Conservation (phyloP, 1,284 basidiomycete genomes). For the Rhodotorula sp. region DNA sequence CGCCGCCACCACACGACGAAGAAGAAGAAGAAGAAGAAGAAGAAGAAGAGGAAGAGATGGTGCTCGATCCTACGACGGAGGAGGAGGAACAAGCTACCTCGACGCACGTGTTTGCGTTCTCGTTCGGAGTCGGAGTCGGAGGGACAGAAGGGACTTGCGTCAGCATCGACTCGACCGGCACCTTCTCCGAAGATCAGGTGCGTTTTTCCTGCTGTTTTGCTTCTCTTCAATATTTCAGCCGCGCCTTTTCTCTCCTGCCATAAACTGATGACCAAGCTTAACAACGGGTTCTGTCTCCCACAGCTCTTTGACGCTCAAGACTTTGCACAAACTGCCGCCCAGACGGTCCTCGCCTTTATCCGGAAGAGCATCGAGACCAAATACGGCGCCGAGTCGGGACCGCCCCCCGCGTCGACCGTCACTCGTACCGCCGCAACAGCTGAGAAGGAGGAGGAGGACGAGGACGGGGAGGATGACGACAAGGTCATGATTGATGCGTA, state of each 20-base stretch:
- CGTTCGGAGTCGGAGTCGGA: conserved; percentile 49
- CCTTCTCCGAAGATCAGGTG: conserved; percentile 49
- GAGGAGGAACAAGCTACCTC: conserved; percentile 62
- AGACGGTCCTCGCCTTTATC: conserved; percentile 38
- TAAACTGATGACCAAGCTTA: too few relatives aligned
- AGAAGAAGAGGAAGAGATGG: conserved; percentile 68
- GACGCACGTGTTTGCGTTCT: conserved; percentile 57
- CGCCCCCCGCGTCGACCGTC: neutral
- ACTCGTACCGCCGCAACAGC: neutral
- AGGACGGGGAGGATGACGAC: conserved; percentile 5
- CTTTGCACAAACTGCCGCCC: conserved; percentile 30
- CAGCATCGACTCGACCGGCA: conserved; percentile 50
- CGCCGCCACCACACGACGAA: conserved; percentile 46
- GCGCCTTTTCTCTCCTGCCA: neutral
- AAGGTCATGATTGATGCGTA: conserved; percentile 18
- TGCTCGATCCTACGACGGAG: conserved; percentile 67
- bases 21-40: conserved; percentile 54
- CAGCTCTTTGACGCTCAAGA: conserved; percentile 42
- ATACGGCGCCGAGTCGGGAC: conserved; percentile 17
- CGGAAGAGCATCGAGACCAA: conserved; percentile 37
- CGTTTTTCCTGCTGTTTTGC: conserved; percentile 36
- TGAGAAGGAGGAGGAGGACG: neutral
- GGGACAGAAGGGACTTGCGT: conserved; percentile 51
- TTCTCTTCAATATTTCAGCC: neutral
- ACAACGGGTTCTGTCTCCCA: too few relatives aligned